Evolutionary conservation across 768 basidiomycete species (phyloP).

Genomic region (Tricholomella constricta): DNA sequence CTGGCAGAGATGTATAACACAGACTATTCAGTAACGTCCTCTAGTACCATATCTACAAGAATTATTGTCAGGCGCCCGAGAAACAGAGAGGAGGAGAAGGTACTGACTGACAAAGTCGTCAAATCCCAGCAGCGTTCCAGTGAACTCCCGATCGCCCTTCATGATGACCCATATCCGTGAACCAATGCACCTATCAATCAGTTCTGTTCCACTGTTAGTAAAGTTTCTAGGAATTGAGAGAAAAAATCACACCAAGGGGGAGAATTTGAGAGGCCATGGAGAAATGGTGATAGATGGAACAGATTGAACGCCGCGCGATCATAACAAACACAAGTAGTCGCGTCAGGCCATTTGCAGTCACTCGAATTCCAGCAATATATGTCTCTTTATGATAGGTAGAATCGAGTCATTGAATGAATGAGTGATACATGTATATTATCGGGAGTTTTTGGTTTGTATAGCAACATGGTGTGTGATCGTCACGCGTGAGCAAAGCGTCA

Average conservation of each 20-base stretch:
- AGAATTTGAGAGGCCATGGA: slow-evolving; percentile 91
- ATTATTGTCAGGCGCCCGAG: neutral
- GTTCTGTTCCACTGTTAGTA: slow-evolving; percentile 50
- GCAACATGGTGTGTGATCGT: slow-evolving; percentile 2
- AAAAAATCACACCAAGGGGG: slow-evolving; percentile 66
- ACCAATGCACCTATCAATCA: slow-evolving; percentile 97
- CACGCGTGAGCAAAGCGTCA: slow-evolving; percentile 5
- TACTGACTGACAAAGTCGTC: slow-evolving; percentile 99
- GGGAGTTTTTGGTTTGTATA: slow-evolving; percentile 1
- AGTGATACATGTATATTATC: slow-evolving; percentile 1
- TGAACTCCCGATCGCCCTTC: slow-evolving; percentile 97
- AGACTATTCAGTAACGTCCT: slow-evolving; percentile 96
- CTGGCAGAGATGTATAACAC: slow-evolving; percentile 31
- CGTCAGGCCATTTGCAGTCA: too few relatives aligned
- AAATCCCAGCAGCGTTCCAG: slow-evolving; percentile 91
- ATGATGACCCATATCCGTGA: slow-evolving; percentile 98
- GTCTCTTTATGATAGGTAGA: too few relatives aligned
- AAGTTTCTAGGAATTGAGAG: neutral
- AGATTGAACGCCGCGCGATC: neutral
- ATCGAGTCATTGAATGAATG: neutral
- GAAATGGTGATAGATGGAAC: neutral
- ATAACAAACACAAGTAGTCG: slow-evolving; percentile 1
- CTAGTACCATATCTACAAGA: slow-evolving; percentile 82
- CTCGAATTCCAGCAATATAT: too few relatives aligned
- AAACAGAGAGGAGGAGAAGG: slow-evolving; percentile 1